Conservation (phyloP, 768 basidiomycete species). For the Cystoderma amianthinum region DNA sequence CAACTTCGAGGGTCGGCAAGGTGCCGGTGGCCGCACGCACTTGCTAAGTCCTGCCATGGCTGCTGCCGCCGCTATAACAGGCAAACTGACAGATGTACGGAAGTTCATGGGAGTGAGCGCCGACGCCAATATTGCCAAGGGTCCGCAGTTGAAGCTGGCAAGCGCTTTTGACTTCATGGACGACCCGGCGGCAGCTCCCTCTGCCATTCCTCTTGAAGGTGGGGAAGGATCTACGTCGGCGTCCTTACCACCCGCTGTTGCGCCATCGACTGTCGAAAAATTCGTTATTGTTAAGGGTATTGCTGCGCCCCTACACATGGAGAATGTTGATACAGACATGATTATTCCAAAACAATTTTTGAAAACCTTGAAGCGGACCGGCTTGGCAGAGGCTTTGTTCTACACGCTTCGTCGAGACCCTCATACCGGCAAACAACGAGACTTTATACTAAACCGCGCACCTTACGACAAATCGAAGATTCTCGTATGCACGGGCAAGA, state of each 20-base stretch:
- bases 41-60: conserved; percentile 91
- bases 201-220: conserved; percentile 28
- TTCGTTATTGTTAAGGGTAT: conserved; percentile 71
- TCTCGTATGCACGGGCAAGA: conserved; percentile 77
- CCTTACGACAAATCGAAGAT: conserved; percentile 75
- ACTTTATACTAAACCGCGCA: conserved; percentile 78
- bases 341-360: conserved; percentile 94
- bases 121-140: conserved; percentile 34
- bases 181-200: conserved; percentile 54
- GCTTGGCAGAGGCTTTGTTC: conserved; percentile 79
- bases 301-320: conserved; percentile 72
- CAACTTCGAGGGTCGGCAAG: conserved; percentile 89
- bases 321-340: conserved; percentile 90
- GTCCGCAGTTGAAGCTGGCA: conserved; percentile 58
- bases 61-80: conserved; percentile 82
- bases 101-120: conserved; percentile 51
- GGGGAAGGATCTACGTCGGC: conserved; percentile 20
- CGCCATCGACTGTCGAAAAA: conserved; percentile 46
- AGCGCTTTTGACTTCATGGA: conserved; percentile 75
- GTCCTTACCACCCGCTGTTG: conserved; percentile 30
- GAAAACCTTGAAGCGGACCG: conserved; percentile 87
- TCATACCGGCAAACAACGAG: conserved; percentile 71
- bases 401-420: conserved; percentile 74
- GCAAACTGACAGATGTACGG: conserved; percentile 80
- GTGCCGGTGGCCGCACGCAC: conserved; percentile 85